phyloP scores from a whole-genome alignment of 345 rosid genomes.

The Turnera subulata region DNA sequence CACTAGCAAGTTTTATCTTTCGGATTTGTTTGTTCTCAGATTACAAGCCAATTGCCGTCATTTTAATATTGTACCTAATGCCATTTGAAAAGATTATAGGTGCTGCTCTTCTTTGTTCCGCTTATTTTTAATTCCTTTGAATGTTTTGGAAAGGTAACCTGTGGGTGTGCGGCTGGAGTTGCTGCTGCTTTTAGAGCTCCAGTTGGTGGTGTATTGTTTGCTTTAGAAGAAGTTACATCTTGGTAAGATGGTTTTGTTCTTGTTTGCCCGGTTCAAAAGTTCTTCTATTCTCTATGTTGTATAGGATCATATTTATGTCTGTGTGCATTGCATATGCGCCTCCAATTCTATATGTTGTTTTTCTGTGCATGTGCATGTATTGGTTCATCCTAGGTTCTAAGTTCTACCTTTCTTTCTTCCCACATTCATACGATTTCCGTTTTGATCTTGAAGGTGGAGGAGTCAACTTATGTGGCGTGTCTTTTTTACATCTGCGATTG shows the following conservation, averaged over 20 bases:
- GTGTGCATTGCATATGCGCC: neutral
- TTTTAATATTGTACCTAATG: no score
- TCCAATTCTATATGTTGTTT: neutral
- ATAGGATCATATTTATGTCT: neutral
- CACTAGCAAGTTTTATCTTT: neutral
- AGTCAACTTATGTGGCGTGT: slow-evolving; percentile 99
- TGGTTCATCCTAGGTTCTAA: neutral
- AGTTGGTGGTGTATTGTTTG: slow-evolving; percentile 98
- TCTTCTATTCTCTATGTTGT: neutral
- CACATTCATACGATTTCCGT: slow-evolving; percentile 3
- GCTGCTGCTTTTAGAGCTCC: slow-evolving; percentile 99
- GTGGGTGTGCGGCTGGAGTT: slow-evolving; percentile 99
- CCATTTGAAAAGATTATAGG: no score
- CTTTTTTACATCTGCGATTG: slow-evolving; percentile 94
- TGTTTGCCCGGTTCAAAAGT: neutral
- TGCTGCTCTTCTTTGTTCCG: slow-evolving; percentile 1
- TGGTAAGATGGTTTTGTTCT: slow-evolving; percentile 48
- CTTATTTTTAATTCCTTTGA: slow-evolving; percentile 26
- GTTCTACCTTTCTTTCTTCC: neutral
- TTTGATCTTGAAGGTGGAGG: slow-evolving; percentile 77
- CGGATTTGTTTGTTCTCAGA: neutral
- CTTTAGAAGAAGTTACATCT: slow-evolving; percentile 95
- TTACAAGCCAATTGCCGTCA: no score
- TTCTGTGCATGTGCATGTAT: neutral
- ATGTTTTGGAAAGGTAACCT: slow-evolving; percentile 83